Evolutionary conservation across 2,329 filamentous ascomycete species (phyloP).

Genomic region (Cladosporium sp.): DNA sequence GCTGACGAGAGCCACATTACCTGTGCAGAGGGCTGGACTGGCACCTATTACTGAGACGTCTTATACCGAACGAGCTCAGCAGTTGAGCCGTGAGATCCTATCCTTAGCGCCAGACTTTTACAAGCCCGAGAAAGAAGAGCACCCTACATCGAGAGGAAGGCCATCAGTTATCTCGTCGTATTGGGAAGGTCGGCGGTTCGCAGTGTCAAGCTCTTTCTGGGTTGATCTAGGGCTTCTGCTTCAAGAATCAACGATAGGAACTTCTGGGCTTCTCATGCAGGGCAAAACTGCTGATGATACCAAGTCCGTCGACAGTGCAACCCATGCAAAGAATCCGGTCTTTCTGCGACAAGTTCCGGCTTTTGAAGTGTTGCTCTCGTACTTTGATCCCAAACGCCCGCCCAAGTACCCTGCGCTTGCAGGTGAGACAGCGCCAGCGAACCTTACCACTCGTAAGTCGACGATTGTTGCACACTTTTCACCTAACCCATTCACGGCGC

Average conservation of each 20-base stretch:
- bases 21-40: not conserved
- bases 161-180: not conserved
- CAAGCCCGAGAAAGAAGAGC: not conserved
- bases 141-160: not conserved
- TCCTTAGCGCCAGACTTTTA: not conserved
- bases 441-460: not conserved
- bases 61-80: not conserved
- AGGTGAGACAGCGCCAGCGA: not conserved
- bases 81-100: not conserved
- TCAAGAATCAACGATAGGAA: not conserved
- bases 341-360: constrained; percentile 8
- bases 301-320: not conserved
- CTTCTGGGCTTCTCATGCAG: not conserved
- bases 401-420: not conserved
- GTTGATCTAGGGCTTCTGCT: not conserved
- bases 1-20: not conserved
- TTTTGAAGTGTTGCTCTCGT: constrained; percentile 16
- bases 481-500: constrained; percentile 14
- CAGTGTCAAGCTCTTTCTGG: not conserved
- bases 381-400: constrained; percentile 13
- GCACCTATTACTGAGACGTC: not conserved
- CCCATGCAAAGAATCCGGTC: not conserved
- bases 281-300: not conserved
- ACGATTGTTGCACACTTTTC: constrained; percentile 16
- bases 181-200: not conserved